Evolutionary conservation across 2,329 filamentous ascomycete species (phyloP), one percentile per base, ranked within the genome.

Genomic region (Exophiala bonariae): DNA sequence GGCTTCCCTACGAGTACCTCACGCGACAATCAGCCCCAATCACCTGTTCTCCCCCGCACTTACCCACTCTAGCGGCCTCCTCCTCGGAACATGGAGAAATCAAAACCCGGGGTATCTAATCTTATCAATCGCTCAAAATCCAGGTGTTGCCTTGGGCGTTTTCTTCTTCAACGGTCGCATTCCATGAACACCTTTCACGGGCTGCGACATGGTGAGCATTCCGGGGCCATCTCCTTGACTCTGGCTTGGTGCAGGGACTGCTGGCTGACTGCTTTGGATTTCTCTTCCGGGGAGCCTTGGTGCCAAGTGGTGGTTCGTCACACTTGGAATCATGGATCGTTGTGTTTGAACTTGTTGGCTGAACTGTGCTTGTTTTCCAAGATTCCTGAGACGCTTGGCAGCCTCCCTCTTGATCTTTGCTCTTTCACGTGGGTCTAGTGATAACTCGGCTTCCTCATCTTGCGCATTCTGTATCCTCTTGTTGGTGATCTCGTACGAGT

Each of bases 121-220:
- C 22, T 16, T 35, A n/a, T 8, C 5, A 26, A 16, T 19, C 26
- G 43, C n/a, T 47, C 31, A 59, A 33, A 59, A 59, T 17, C 56
- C 56, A 18, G 54, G 49, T 10, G 18, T 44, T 22, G 47, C 56
- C 10, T 36, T 31, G 35, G 52, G 50, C 2, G 26, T 40, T 20
- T 50, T 50, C n/a, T 35, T 36, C 39, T 31, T 39, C 19, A 10
- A 22, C 13, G 42, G 52, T 32, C 54, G 47, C 9, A 22, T 46
- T 9, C 52, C 55, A 46, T 50, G 56, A 9, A 42, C 52, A 17
- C 56, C 56, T 41, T 47, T 42, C 35, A 54, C 56, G 4, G 56
- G 56, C 36, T 59, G 56, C 9, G 50, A 57, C 50, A 51, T 50
- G 16, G 28, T 52, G 22, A 59, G 16, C 23, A 26, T 11, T 3